phyloP scores from a whole-genome alignment of 2,329 filamentous ascomycete genomes.

The Arthrocladium fulminans region DNA sequence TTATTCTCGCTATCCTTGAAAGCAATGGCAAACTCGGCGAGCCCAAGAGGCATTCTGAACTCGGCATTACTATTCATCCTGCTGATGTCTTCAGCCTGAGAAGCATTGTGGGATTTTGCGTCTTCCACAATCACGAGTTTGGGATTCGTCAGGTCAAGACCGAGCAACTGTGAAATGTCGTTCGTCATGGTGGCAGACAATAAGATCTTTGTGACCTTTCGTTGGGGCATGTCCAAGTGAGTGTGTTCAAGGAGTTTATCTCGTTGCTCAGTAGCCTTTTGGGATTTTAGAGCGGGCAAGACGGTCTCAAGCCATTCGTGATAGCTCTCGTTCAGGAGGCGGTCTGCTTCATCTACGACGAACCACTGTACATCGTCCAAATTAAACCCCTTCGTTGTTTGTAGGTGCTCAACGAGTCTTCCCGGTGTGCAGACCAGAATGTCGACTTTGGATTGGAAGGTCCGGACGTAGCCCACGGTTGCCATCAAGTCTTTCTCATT shows the following conservation, averaged over 20 bases:
- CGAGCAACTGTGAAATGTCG: conserved; percentile 79
- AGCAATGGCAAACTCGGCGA: conserved; percentile 59
- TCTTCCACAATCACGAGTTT: conserved; percentile 49
- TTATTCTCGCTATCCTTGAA: conserved; percentile 63
- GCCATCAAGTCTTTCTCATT: conserved; percentile 30
- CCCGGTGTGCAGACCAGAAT: conserved; percentile 91
- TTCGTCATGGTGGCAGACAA: conserved; percentile 97
- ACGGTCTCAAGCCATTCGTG: conserved; percentile 78
- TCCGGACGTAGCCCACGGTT: conserved; percentile 55
- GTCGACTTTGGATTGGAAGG: conserved; percentile 66
- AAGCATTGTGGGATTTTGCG: background rate
- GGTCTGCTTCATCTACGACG: conserved; percentile 91
- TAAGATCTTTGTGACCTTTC: conserved; percentile 46
- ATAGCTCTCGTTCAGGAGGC: conserved; percentile 81
- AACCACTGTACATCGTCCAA: conserved; percentile 72
- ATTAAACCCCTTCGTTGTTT: conserved; percentile 73
- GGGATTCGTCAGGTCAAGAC: conserved; percentile 56
- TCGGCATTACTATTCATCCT: conserved; percentile 18
- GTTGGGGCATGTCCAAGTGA: conserved; percentile 67
- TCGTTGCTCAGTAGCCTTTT: conserved; percentile 81
- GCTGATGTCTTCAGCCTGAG: conserved; percentile 18
- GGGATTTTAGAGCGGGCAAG: conserved; percentile 65
- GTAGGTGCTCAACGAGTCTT: conserved; percentile 89
- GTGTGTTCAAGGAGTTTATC: conserved; percentile 68
- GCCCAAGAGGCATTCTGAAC: conserved; percentile 53